These are phyloP conservation scores for Scheffersomyces lignosus DNA, from an alignment of 805 yeast species.

Conservation along the genomic window DNA sequence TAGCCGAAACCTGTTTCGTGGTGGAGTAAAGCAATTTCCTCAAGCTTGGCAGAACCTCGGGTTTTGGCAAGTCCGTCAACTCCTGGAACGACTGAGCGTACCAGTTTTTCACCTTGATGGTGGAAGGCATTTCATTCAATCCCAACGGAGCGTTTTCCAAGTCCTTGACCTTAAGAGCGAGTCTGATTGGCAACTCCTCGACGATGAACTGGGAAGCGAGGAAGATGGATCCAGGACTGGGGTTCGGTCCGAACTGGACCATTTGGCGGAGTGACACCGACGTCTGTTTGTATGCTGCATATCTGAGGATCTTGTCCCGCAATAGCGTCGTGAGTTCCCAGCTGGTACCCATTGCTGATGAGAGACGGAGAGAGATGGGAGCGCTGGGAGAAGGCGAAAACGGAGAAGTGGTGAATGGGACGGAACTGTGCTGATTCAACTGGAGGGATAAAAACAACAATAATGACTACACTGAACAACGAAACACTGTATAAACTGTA, in stretches of 20 bases:
- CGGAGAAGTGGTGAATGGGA: slow-evolving; percentile 1
- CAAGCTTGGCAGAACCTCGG: slow-evolving; percentile 47
- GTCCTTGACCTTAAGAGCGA: slow-evolving; percentile 84
- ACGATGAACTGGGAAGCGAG: slow-evolving; percentile 82
- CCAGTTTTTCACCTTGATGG: slow-evolving; percentile 79
- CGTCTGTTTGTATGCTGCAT: slow-evolving; percentile 76
- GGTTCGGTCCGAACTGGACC: slow-evolving; percentile 87
- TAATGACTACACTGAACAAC: too few species aligned
- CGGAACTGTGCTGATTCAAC: too few species aligned
- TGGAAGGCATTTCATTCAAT: slow-evolving; percentile 69
- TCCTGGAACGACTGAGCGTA: slow-evolving; percentile 89
- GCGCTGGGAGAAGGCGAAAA: slow-evolving; percentile 1
- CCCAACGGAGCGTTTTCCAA: slow-evolving; percentile 79
- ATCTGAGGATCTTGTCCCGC: slow-evolving; percentile 56
- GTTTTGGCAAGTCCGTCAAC: slow-evolving; percentile 63
- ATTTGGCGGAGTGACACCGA: slow-evolving; percentile 83
- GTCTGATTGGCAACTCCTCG: slow-evolving; percentile 82
- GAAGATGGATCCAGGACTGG: slow-evolving; percentile 75
- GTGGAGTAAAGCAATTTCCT: slow-evolving; percentile 31
- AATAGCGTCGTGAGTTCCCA: slow-evolving; percentile 54
- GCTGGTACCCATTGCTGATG: slow-evolving; percentile 35
- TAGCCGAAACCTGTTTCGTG: slow-evolving; percentile 1
- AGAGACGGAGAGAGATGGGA: slow-evolving; percentile 1
- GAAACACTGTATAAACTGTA: too few species aligned
- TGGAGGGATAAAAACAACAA: too few species aligned